Base-by-base conservation (phyloP, 495 filamentous ascomycete genomes). In the Neurospora tetrasperma region DNA sequence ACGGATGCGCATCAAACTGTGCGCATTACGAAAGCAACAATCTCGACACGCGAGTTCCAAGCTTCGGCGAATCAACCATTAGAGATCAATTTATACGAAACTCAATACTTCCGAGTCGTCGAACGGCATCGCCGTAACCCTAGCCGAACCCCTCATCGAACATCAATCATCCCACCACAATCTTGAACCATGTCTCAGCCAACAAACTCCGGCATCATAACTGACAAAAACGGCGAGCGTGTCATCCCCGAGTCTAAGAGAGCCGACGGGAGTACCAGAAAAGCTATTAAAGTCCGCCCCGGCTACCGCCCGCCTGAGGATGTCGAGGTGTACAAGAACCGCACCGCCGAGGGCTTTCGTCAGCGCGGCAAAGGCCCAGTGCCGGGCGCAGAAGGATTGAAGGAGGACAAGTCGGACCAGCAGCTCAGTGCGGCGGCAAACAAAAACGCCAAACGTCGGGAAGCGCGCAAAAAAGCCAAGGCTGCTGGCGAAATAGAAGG, bases 271-370 rank as follows among this genome's bases (percentile, higher is more conserved):
- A 92, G 92, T 23, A 92, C 90, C 18, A 87, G 96, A 41, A 94
- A 92, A 76, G 96, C 97, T 78, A 98, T 97, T 71, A 92, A 92
- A 75, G 92, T 99, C 54, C 89, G 93, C 4, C 94, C 95, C 14
- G 96, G 96, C 68, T 99, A 98, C 82, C 89, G 89, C 42, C 96
- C 96, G 0, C 95, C 96, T 3, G 96, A 99, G 81, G 96, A 99
- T 82, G 92, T 98, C 72, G 93, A 98, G 78, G 84, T 97, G 43
- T 99, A 98, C 87, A 96, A 92, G 85, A 98, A 97, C 83, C 90
- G 92, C 54, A 92, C 90, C 6, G 94, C 94, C 35, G 92, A 95
- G 75, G 89, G 88, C 46, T 97, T 92, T 85, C 95, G 93, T 82
- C 94, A 86, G 76, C 89, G 94, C 23, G 92, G 90, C 14, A 91